Base-by-base conservation (phyloP, 139 green algal species). In the Deuterostichococcus epilithicus region DNA sequence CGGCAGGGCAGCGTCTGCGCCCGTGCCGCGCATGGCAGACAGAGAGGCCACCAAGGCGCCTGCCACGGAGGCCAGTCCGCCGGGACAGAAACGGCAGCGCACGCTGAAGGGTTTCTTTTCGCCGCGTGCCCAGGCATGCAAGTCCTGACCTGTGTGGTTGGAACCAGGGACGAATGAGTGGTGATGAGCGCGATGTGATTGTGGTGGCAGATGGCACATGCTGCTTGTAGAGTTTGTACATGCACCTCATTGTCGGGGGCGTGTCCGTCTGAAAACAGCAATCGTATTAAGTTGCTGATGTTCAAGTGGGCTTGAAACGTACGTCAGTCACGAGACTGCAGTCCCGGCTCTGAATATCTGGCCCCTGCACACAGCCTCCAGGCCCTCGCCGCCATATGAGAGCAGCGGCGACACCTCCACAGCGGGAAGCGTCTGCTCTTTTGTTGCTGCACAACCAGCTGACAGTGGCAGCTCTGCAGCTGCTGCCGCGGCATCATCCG, bases 351-450 rank as follows among this genome's bases (percentile, higher is more conserved):
- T 39, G 30, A 78, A 73, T 15, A 65, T 78, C 25, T 39, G 65
- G 65, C 74, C 60, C 15, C 22, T 32, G 74, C 74, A 78, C 10
- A 86, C 6, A 25, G 34, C 37, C 72, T 86, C 79, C 71, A 97
- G 76, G 18, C 89, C 91, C 77, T 97, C 92, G 1, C 92, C 92
- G 0, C 77, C 89, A 74, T 94, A 95, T 6, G 87, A 93, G 30
- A 94, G 59, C 42, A 87, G 76, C 0, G 92, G 86, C 0, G 86
- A 86, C 23, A 97, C 85, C 81, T 97, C 91, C 42, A 96, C 80
- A 6, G 88, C 92, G n/a, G n/a, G n/a, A n/a, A n/a, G n/a, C n/a
- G n/a, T n/a, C n/a, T n/a, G n/a, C n/a, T n/a, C n/a, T n/a, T 1
- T 37, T 34, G 36, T 25, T 34, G 0, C 72, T 58, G 2, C 32